Conservation (phyloP, 2,329 filamentous ascomycete genomes). For the Grosmannia serpens region DNA sequence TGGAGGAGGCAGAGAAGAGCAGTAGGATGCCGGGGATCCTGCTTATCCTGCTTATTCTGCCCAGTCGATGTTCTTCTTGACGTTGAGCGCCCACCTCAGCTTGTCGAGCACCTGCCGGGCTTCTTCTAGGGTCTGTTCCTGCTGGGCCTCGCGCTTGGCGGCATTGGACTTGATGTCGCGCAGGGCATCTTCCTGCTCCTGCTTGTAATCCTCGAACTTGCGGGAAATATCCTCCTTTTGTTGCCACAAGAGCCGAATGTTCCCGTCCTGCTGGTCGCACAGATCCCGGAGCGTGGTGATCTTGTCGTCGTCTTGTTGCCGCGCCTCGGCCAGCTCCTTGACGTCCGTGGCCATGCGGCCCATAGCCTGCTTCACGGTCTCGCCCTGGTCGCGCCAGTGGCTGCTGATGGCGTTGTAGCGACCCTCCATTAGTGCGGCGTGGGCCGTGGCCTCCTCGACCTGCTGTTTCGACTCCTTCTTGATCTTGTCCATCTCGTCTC, state of each 20-base stretch:
- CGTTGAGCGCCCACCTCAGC: constrained; percentile 61
- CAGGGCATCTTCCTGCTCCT: constrained; percentile 50
- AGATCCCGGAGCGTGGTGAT: constrained; percentile 55
- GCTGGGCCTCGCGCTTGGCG: constrained; percentile 46
- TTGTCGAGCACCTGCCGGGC: constrained; percentile 51
- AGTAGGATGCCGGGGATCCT: neutral
- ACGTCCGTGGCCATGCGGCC: constrained; percentile 42
- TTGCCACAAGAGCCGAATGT: constrained; percentile 46
- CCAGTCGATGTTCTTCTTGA: constrained; percentile 49
- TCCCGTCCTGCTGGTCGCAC: constrained; percentile 61
- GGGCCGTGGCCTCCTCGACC: constrained; percentile 53
- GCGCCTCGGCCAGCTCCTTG: constrained; percentile 39
- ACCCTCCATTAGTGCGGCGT: constrained; percentile 57
- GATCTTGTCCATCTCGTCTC: constrained; percentile 50
- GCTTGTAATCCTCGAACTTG: constrained; percentile 54
- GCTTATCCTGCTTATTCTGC: constrained; percentile 27
- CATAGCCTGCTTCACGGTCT: constrained; percentile 44
- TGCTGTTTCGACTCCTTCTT: constrained; percentile 47
- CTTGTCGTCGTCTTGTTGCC: constrained; percentile 48
- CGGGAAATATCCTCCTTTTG: constrained; percentile 51
- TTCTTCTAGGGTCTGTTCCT: constrained; percentile 46
- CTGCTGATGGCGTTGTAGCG: constrained; percentile 56
- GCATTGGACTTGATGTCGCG: constrained; percentile 47
- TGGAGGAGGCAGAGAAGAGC: neutral
- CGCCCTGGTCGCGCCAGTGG: constrained; percentile 56